Conservation (phyloP, 345 rosid species). For the Moringa oleifera region DNA sequence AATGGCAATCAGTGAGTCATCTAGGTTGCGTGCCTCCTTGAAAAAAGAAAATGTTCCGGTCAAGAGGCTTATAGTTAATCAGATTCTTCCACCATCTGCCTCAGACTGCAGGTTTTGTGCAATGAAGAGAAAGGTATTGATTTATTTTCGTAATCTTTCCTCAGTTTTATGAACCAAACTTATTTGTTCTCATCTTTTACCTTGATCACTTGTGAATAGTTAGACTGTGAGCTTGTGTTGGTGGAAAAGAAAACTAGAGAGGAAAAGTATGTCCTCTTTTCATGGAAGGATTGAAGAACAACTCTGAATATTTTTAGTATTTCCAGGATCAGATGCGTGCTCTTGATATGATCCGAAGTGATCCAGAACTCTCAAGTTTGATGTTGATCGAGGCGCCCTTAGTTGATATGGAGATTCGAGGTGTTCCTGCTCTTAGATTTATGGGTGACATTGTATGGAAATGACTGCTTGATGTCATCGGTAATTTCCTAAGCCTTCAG, state of each 20-base stretch:
- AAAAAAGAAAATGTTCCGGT: constrained; percentile 89
- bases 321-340: constrained; percentile 95
- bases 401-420: constrained; percentile 94
- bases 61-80: constrained; percentile 84
- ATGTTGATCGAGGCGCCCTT: constrained; percentile 72
- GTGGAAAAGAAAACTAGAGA: too few relatives aligned
- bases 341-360: constrained; percentile 71
- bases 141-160: neutral
- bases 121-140: constrained; percentile 84
- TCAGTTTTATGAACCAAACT: neutral
- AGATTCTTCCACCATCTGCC: constrained; percentile 82
- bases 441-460: constrained; percentile 93
- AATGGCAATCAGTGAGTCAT: constrained; percentile 93
- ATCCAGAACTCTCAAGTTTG: constrained; percentile 73
- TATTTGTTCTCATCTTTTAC: too few relatives aligned
- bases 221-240: neutral
- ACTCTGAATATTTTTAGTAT: neutral
- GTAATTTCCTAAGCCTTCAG: neutral
- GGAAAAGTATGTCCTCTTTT: too few relatives aligned
- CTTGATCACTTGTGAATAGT: neutral
- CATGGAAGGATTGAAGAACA: neutral
- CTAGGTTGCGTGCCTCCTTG: constrained; percentile 74
- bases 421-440: constrained; percentile 88
- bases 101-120: constrained; percentile 97
- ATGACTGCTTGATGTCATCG: constrained; percentile 20